Conservation (phyloP, 2,329 filamentous ascomycete genomes). For the Hymenoscyphus fructigenus region DNA sequence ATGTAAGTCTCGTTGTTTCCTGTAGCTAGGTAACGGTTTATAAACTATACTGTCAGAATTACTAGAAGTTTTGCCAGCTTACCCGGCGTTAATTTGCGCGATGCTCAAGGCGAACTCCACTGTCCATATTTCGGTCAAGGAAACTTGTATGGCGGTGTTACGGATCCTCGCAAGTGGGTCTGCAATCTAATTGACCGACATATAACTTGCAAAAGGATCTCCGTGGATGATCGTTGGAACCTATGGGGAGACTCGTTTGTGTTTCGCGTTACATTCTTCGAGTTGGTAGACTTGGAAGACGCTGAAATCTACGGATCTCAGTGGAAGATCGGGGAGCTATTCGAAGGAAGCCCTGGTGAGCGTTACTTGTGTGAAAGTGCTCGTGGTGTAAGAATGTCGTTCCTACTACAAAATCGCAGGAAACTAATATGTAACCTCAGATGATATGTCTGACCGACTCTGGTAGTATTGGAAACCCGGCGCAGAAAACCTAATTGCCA, state of each 20-base stretch:
- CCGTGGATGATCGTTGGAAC: background rate
- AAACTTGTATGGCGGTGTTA: background rate
- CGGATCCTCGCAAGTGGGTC: background rate
- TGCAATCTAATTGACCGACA: background rate
- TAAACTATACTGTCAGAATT: background rate
- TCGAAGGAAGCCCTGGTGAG: background rate
- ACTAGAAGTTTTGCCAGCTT: background rate
- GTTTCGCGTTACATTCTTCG: background rate
- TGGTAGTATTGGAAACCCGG: background rate
- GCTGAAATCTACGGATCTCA: background rate
- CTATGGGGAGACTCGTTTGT: background rate
- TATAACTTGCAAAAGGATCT: background rate
- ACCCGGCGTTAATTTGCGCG: too few species aligned
- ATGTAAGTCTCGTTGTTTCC: background rate
- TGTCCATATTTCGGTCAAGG: background rate
- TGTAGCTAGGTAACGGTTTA: background rate
- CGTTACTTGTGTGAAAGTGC: background rate
- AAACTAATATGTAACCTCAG: background rate
- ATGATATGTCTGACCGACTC: background rate
- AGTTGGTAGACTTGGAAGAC: background rate
- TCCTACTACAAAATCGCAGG: background rate
- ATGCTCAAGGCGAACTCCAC: background rate
- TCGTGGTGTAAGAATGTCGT: background rate
- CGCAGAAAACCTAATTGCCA: background rate
- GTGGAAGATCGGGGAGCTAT: background rate